Evolutionary conservation across 1,284 basidiomycete species (phyloP), one percentile per base, ranked within the genome.

Genomic region (Irpex sp.): DNA sequence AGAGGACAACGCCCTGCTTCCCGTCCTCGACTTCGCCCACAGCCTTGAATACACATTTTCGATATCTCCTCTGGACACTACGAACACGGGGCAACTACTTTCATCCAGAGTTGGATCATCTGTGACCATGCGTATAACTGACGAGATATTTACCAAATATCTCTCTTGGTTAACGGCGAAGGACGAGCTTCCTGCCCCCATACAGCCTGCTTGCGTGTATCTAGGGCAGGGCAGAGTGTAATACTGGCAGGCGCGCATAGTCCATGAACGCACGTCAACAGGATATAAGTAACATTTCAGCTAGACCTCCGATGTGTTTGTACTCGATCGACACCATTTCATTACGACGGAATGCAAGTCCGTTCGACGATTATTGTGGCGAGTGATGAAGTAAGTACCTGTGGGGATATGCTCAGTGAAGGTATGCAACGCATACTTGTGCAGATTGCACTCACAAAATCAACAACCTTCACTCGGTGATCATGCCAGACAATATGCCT

Each of bases 401-500:
- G 26, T 26, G 26, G 26, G 26, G 26, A 26, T 26, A 26, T 26
- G 26, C 26, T 26, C 26, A 26, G 26, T 26, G 31, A 54, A 19
- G 31, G 31, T 33, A 11, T 54, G 26, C 26, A 26, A 26, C 26
- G 26, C 26, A 26, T 26, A 26, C 26, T 26, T 26, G 26, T 26
- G 26, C 26, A 26, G 26, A 26, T 26, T 26, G 26, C 26, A 26
- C 26, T 26, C 26, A 26, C 26, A 26, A 26, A 26, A 60, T 6
- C 50, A 17, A 26, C 31, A 7, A 35, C 13, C 53, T 19, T 54
- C 68, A 69, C n/a, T 65, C 63, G 47, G 78, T 76, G 1, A 79
- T 71, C 77, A 79, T 77, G 4, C 70, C 73, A 5, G 76, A 72
- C 43, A 79, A 62, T 43, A 79, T 78, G 49, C 76, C 77, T 47